These are phyloP conservation scores for Tricholoma bakamatsutake DNA, from an alignment of 768 basidiomycete species.

Conservation along the genomic window DNA sequence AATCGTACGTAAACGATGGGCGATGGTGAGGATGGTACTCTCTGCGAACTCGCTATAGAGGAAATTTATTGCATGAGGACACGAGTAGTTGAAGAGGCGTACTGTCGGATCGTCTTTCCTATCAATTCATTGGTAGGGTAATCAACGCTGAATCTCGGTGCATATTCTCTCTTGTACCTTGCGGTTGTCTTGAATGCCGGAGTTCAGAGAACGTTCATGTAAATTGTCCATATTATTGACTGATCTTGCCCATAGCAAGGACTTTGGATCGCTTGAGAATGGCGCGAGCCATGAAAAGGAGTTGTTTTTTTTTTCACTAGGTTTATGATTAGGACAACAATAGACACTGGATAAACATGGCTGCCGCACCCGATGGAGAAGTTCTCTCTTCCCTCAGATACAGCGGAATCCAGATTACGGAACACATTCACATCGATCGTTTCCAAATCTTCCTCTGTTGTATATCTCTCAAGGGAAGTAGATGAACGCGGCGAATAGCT, in stretches of 20 bases:
- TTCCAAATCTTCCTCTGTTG: conserved; percentile 37
- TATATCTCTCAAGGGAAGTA: conserved; percentile 60
- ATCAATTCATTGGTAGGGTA: conserved; percentile 89
- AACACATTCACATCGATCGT: conserved; percentile 70
- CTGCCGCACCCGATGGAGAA: conserved; percentile 70
- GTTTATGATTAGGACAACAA: not conserved
- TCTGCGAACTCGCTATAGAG: conserved; percentile 63
- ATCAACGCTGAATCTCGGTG: conserved; percentile 46
- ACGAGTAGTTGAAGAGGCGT: conserved; percentile 18
- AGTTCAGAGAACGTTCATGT: conserved; percentile 3
- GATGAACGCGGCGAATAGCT: conserved; percentile 76
- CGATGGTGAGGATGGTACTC: conserved; percentile 80
- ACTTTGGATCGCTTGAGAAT: conserved; percentile 71
- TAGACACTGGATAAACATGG: not conserved
- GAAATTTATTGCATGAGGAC: not conserved
- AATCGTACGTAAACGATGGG: conserved; percentile 71
- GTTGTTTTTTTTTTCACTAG: conserved; percentile 70
- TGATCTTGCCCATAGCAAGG: conserved; percentile 76
- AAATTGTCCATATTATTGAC: not conserved
- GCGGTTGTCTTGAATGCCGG: conserved; percentile 51
- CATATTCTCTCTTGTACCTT: conserved; percentile 30
- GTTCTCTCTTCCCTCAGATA: conserved; percentile 85
- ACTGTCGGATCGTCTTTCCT: conserved; percentile 76
- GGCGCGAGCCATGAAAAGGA: conserved; percentile 82
- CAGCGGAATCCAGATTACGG: conserved; percentile 65